phyloP scores from a whole-genome alignment of 208 protist species.

The Angomonas desouzai region DNA sequence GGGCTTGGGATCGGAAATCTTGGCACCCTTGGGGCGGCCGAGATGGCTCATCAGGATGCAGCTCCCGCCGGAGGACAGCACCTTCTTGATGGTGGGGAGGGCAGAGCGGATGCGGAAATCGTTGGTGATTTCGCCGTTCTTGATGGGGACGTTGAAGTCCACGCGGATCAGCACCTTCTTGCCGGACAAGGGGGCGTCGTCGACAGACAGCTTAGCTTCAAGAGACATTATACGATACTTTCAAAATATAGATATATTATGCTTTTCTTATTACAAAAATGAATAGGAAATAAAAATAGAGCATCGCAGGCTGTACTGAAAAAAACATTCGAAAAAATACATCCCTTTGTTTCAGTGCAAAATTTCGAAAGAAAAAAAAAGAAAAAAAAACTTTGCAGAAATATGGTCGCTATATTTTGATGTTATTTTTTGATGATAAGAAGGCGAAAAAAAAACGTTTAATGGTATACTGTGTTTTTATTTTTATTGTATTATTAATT shows the following conservation, averaged over 20 bases:
- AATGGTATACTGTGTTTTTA: too few relatives aligned
- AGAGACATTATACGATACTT: slow-evolving; percentile 31
- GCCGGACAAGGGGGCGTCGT: slow-evolving; percentile 66
- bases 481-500: neutral
- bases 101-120: slow-evolving; percentile 93
- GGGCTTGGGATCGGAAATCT: slow-evolving; percentile 51
- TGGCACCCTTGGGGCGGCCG: slow-evolving; percentile 96
- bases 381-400: neutral
- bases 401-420: neutral
- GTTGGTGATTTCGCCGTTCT: slow-evolving; percentile 94
- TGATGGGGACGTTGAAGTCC: slow-evolving; percentile 98
- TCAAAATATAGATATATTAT: neutral
- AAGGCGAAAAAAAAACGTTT: neutral
- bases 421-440: neutral
- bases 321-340: too few relatives aligned
- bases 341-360: too few relatives aligned
- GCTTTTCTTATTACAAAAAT: neutral
- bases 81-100: slow-evolving; percentile 94
- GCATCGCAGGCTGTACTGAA: neutral
- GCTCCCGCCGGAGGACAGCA: slow-evolving; percentile 87
- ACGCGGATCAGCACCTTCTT: slow-evolving; percentile 96
- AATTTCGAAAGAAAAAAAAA: neutral
- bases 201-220: slow-evolving; percentile 74
- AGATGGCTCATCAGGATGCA: slow-evolving; percentile 97
- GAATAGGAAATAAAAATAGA: neutral